These are phyloP conservation scores for Neostapfia colusana DNA, from an alignment of 176 grass and related monocot genomes.

Conservation along the genomic window DNA sequence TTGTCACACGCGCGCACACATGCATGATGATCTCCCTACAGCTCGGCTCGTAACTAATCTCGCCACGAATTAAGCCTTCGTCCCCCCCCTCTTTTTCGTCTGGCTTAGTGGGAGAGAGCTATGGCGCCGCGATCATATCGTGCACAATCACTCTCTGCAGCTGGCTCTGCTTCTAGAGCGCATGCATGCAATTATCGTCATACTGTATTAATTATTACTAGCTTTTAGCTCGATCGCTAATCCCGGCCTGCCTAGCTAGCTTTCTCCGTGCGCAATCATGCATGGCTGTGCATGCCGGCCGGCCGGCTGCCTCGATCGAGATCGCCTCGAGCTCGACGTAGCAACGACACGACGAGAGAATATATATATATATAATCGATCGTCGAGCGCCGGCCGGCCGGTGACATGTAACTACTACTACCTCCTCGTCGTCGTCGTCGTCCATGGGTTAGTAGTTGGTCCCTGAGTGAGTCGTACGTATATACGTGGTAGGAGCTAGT, in stretches of 20 bases:
- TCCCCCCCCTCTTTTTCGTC: neutral
- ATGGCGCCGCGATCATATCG: neutral
- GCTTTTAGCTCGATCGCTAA: no score
- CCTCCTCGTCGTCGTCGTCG: no score
- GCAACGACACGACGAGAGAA: neutral
- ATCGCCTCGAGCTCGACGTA: conserved; percentile 16
- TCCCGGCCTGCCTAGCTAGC: no score
- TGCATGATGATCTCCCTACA: conserved; percentile 32
- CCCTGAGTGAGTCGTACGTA: neutral
- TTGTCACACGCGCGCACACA: conserved; percentile 43
- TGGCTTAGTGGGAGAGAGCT: conserved; percentile 20
- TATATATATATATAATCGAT: neutral
- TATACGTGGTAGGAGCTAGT: no score
- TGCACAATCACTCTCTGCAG: no score
- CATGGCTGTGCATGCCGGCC: no score
- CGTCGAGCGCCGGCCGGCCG: neutral
- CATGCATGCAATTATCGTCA: no score
- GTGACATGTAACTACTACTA: neutral
- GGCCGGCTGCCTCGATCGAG: no score
- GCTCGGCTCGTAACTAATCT: no score
- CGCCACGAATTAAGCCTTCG: no score
- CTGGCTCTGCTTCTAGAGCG: no score
- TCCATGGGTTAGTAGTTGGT: neutral
- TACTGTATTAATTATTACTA: no score
- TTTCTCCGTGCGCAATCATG: conserved; percentile 34